These are phyloP conservation scores for Oryza officinalis DNA, from an alignment of 176 grass and related monocot species.

Conservation along the genomic window DNA sequence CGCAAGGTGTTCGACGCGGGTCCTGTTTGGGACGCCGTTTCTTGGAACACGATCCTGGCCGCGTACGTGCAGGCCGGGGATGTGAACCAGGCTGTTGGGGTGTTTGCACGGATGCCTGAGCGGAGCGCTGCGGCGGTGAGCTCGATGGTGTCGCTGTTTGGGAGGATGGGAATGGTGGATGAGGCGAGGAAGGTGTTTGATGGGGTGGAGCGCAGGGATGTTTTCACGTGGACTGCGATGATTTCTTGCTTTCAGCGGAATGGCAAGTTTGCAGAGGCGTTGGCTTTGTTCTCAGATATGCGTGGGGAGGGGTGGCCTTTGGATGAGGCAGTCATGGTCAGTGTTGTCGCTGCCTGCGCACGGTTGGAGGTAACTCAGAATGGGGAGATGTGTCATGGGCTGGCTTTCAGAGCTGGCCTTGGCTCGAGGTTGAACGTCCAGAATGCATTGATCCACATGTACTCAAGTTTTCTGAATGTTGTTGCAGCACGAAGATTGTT, in stretches of 20 bases:
- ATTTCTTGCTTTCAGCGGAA: slow-evolving; percentile 79
- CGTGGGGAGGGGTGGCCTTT: slow-evolving; percentile 38
- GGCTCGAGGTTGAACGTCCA: slow-evolving; percentile 59
- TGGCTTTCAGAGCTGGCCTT: slow-evolving; percentile 61
- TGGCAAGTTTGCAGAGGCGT: slow-evolving; percentile 53
- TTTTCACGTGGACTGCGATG: slow-evolving; percentile 75
- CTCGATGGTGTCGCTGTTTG: slow-evolving; percentile 72
- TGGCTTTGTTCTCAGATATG: slow-evolving; percentile 58
- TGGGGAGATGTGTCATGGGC: slow-evolving; percentile 64
- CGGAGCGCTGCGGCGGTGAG: slow-evolving; percentile 50
- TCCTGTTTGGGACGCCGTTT: slow-evolving; percentile 79
- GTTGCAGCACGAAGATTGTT: slow-evolving; percentile 64
- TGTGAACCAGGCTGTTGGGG: slow-evolving; percentile 40
- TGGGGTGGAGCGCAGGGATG: slow-evolving; percentile 46
- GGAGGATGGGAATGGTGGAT: slow-evolving; percentile 52
- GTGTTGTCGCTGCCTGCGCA: slow-evolving; percentile 59
- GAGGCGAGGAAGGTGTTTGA: slow-evolving; percentile 69
- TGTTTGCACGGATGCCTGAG: slow-evolving; percentile 61
- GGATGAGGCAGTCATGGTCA: slow-evolving; percentile 81
- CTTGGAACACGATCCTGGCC: slow-evolving; percentile 84
- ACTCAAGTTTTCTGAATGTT: slow-evolving; percentile 63
- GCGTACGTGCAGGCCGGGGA: slow-evolving; percentile 62
- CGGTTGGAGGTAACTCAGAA: slow-evolving; percentile 38
- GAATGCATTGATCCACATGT: slow-evolving; percentile 89
- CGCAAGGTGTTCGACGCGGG: slow-evolving; percentile 66